Evolutionary conservation across 768 basidiomycete genomes (phyloP), one percentile per base, ranked within the genome.

Genomic region (Russula sp.): DNA sequence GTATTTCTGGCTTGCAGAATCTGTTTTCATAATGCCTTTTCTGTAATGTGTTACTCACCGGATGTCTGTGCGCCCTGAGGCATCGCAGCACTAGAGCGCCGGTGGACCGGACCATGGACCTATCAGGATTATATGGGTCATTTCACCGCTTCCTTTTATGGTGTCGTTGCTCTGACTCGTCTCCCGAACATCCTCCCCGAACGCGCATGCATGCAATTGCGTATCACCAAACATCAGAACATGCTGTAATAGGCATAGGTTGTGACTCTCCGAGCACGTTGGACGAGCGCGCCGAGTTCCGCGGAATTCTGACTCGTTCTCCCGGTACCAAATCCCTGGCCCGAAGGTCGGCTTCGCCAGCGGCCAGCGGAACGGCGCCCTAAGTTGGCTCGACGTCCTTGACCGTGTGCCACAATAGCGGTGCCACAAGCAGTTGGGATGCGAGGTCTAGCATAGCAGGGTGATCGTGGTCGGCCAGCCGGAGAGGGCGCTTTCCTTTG

Each of bases 81-180:
- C 61, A 63, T 59, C 43, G 62, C 62, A 63, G 36, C 62, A 63
- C 57, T 63, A 63, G 62, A 63, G 62, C 62, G 62, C 62, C 46
- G 29, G 50, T 34, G 20, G 38, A 36, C 46, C 56, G 25, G 25
- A 29, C 25, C 25, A 29, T 29, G 25, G 25, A 29, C 25, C 25
- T 29, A 46, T n/a, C 56, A 34, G 45, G 46, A 42, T 49, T 18
- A 13, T 42, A 63, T 63, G 62, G 59, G 59, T 59, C 62, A 18
- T n/a, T 42, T 58, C 38, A 29, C 16, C 11, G 32, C 32, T 49
- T 32, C 56, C 41, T 6, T 48, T 59, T 63, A 59, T n/a, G 52
- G 41, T 7, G 13, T 18, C 6, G 16, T 8, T n/a, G 32, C 10
- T 53, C 58, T 63, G 58, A 59, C 62, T 61, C 60, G 47, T 47